Evolutionary conservation across 495 filamentous ascomycete species (phyloP), one percentile per base, ranked within the genome.

Genomic region (Cercophora samala): DNA sequence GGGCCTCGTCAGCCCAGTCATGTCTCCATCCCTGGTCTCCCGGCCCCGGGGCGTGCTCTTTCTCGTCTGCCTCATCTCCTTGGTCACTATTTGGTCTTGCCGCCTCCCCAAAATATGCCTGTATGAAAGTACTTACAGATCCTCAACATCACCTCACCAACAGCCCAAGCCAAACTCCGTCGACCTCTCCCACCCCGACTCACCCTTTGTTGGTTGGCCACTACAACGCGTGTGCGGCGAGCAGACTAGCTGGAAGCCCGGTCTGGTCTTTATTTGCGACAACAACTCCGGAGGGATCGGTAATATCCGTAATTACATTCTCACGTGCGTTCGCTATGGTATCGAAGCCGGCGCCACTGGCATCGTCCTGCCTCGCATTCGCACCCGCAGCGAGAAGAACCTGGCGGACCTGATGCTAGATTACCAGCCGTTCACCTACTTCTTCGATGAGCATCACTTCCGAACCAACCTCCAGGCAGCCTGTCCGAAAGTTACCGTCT

Each of bases 271-370:
- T 64, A 66, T 77, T 8, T 85, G 82, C 71, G 81, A 83, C 70
- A 81, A 82, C 70, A 84, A 83, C 72, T 82, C 80, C 24, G 82
- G 82, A 51, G 82, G 82, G 17, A 79, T 82, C 8, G 82, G 82
- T 46, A 85, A 85, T 68, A 84, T 85, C 56, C 76, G 82, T 56
- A 84, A 83, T 70, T 85, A 80, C 71, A 79, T 85, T 64, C 73
- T 85, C 23, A 83, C 79, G 5, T 85, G 82, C 67, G 15, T 84
- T 0, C 78, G 82, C 5, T 84, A 81, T 74, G 80, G 78, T 19
- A 76, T 85, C 55, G 82, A 83, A 29, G 81, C 80, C 18, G 82
- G 82, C 22, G 82, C 81, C 26, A 76, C 79, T 1, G 75, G 69
- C 1, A 62, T 85, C 23, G 75, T 83, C 11, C 67, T 83, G n/a